Evolutionary conservation across 2,329 filamentous ascomycete genomes (phyloP), one percentile per base, ranked within the genome.

Genomic region (Curvularia sp.): DNA sequence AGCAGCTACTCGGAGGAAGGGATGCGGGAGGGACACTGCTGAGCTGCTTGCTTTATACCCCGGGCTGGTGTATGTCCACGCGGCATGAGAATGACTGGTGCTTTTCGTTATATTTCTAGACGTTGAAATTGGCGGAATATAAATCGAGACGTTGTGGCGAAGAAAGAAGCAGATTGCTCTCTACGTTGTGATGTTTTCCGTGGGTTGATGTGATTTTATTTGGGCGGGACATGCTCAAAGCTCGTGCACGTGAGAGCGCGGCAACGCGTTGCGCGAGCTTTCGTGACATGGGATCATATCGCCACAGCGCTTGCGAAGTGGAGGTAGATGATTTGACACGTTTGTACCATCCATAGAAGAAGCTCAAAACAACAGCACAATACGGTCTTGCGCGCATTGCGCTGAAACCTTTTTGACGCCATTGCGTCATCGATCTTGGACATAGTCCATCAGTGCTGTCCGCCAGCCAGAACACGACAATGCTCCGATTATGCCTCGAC

Each of bases 381-480:
- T 13, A 5, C n/a, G 6, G 24, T 5, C 26, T 41, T 9, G n/a
- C 13, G 15, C 13, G 3, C 15, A 24, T 28, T 26, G 28, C n/a
- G 48, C 39, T 38, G 35, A 28, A 8, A 24, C 28, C n/a, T 44
- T 28, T 31, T 38, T 53, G 49, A 43, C 50, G 58, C 48, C 50
- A 58, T 64, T 69, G 65, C 70, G 70, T 71, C 70, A 72, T 70
- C 58, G 66, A 71, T 65, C 44, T 28, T 52, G 51, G 60, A 35
- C 44, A 43, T 57, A 33, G 47, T 28, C 55, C 47, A 42, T 12
- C 30, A 15, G 18, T 53, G 43, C 49, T 42, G 51, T 15, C 28
- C 22, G 30, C 20, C 44, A 33, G 38, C 24, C 35, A n/a, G 30
- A 57, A 49, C 55, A 59, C 41, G 28, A 64, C 42, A 49, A 68